Evolutionary conservation across 352 stramenopile genomes (phyloP).

Genomic region (Phytophthora tubulina): DNA sequence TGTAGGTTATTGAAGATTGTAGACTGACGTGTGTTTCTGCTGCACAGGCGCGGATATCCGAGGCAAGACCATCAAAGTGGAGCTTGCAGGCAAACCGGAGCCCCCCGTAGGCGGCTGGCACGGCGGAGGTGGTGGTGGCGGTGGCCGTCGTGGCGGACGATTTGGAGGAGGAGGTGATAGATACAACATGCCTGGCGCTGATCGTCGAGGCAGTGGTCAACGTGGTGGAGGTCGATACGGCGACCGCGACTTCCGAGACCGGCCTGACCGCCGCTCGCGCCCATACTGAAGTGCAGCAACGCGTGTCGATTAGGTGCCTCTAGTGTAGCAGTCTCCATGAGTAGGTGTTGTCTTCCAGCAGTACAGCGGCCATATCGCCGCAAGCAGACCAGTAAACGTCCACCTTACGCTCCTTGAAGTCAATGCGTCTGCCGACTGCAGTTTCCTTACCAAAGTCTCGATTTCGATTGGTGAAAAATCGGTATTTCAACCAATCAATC

Average conservation of each 20-base stretch:
- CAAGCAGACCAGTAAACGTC: conserved; percentile 11
- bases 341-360: conserved; percentile 5
- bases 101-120: conserved; percentile 79
- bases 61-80: conserved; percentile 87
- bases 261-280: conserved; percentile 63
- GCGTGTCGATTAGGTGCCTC: conserved; percentile 27
- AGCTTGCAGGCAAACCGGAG: conserved; percentile 85
- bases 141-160: conserved; percentile 49
- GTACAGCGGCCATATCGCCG: not conserved
- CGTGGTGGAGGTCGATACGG: conserved; percentile 35
- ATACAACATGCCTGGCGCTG: conserved; percentile 35
- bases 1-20: not conserved
- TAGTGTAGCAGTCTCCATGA: conserved; percentile 22
- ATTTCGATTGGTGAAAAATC: conserved; percentile 32
- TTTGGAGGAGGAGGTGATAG: conserved; percentile 56
- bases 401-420: conserved; percentile 9
- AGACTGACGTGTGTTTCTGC: conserved; percentile 1
- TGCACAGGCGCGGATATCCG: conserved; percentile 73
- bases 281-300: conserved; percentile 56
- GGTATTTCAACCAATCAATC: conserved; percentile 27
- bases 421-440: conserved; percentile 7
- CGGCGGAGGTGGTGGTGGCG: conserved; percentile 55
- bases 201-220: conserved; percentile 41
- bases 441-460: not conserved
- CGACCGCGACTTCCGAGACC: conserved; percentile 59